These are phyloP conservation scores for Linanthus parryae DNA, from an alignment of 148 eudicot species.

Conservation along the genomic window DNA sequence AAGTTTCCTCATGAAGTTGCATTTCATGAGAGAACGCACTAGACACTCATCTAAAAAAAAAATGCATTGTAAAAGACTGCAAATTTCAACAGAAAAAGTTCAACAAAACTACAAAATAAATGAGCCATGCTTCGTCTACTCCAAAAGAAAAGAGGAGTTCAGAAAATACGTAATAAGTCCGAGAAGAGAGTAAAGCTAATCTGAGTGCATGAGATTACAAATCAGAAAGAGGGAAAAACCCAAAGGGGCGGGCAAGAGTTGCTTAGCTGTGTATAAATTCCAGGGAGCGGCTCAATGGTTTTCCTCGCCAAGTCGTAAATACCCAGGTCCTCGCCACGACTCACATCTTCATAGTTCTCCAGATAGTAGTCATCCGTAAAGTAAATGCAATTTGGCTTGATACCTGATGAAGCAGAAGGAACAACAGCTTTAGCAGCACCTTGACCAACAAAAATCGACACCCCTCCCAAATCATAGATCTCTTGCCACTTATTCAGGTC, in stretches of 20 bases:
- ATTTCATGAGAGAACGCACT: no score
- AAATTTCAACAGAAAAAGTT: no score
- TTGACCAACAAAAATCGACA: not conserved
- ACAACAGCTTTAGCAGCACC: not conserved
- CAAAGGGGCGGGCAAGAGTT: not conserved
- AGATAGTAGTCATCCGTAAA: not conserved
- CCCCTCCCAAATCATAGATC: not conserved
- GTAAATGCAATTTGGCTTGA: slow-evolving; percentile 2
- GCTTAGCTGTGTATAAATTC: not conserved
- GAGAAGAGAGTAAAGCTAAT: no score
- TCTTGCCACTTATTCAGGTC: not conserved
- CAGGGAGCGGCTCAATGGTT: not conserved
- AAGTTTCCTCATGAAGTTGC: no score
- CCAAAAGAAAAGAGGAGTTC: no score
- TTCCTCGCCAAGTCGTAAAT: not conserved
- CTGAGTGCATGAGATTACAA: no score
- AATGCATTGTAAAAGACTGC: no score
- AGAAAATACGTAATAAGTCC: no score
- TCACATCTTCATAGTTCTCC: not conserved
- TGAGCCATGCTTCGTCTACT: no score
- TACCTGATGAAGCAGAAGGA: not conserved
- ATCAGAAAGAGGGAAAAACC: not conserved
- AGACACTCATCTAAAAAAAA: no score
- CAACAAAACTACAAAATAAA: no score
- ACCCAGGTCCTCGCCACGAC: not conserved